A percentile compares a stretch with the other conserved stretches of the same genome.
Evolutionary conservation across 371 early-diverging fungal species (phyloP).

Genomic region (Rhizopus microsporus): DNA sequence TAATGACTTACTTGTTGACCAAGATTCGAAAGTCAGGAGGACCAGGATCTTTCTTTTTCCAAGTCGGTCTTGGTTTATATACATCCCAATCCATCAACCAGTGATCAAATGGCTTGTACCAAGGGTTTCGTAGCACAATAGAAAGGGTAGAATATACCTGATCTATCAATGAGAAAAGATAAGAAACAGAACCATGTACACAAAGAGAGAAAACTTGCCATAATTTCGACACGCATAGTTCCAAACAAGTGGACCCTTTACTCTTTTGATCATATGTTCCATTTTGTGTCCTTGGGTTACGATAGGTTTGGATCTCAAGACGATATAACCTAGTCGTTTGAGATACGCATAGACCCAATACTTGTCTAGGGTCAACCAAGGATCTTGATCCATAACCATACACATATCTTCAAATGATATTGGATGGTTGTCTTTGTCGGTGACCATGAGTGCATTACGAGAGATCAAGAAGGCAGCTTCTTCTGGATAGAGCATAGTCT

Average conservation of each 20-base stretch:
- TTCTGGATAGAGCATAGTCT: constrained; percentile 45
- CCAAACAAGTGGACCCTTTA: constrained; percentile 13
- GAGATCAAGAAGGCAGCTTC: constrained; percentile 58
- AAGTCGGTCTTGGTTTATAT: constrained; percentile 52
- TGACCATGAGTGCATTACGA: constrained; percentile 38
- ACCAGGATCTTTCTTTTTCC: constrained; percentile 56
- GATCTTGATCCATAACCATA: constrained; percentile 31
- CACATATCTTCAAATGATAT: constrained; percentile 23
- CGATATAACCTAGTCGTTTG: constrained; percentile 55
- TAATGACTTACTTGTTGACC: constrained; percentile 23
- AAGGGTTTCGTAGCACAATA: constrained; percentile 25
- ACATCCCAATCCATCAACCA: constrained; percentile 48
- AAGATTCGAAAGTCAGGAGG: constrained; percentile 50
- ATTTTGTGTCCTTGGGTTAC: background rate
- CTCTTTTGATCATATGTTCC: background rate
- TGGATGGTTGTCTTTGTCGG: constrained; percentile 4
- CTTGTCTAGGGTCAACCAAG: constrained; percentile 39
- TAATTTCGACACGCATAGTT: constrained; percentile 11
- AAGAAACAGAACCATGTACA: no score
- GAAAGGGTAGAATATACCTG: constrained; percentile 27
- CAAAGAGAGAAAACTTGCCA: constrained; percentile 11
- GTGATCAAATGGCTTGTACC: constrained; percentile 26
- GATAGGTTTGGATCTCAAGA: constrained; percentile 15
- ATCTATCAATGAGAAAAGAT: background rate
- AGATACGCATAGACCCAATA: constrained; percentile 55